Base-by-base conservation (phyloP, 345 rosid genomes). In the Murraya paniculata region DNA sequence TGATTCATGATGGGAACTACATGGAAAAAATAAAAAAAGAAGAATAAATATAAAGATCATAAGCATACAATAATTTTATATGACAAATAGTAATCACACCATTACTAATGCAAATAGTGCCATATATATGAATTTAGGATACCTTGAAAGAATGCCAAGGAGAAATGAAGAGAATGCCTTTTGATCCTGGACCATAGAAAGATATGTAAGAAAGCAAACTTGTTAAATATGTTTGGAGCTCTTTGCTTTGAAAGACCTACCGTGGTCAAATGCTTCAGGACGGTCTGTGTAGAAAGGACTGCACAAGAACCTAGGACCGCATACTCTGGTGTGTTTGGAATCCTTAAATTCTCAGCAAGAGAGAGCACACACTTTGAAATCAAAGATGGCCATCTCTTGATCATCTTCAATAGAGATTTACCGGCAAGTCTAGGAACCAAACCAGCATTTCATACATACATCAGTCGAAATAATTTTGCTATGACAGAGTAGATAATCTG, bases 331-430 rank as follows among this genome's bases (percentile, higher is more conserved):
- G 96, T 76, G 73, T 53, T 86, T 18, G 91, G 87, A 75, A 85
- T 90, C 81, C 79, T 86, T 80, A 96, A 88, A 82, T 91, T 92
- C 79, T 82, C 89, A 77, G 90, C 77, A 74, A 93, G 94, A 72
- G 90, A 86, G 53, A 89, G 81, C 74, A 94, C 93, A 85, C 97
- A 96, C 83, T 96, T 91, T 64, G 98, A 90, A 76, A 91, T 91
- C 88, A 91, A 85, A 53, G 89, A 81, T 59, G 99, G 97, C 99
- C 99, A 96, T 85, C 97, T 94, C 89, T 96, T 96, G 68, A 96
- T 84, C 82, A 96, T 83, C 90, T 94, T 96, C 82, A 90, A 83
- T 80, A 96, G 88, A 74, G 98, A 87, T 81, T 92, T 94, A 84
- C 95, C 97, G 86, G 99, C 99, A 85, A 91, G 92, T 80, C 99